Percentiles rank a stretch among this genome's conserved stretches.
Conservation (phyloP, 1,284 basidiomycete genomes). For the Apiotrichum laibachii region DNA sequence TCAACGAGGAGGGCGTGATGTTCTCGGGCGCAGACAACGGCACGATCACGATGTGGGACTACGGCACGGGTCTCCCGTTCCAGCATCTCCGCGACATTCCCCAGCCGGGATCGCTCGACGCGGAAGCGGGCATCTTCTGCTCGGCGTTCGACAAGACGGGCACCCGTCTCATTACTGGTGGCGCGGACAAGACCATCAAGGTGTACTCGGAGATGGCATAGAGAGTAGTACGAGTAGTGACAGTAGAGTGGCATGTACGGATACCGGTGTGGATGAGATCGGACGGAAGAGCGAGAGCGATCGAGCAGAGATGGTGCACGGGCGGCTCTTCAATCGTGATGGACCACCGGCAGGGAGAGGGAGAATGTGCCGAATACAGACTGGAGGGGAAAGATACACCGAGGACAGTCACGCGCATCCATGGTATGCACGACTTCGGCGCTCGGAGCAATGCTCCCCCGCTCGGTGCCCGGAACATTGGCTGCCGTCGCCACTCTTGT, state of each 20-base stretch:
- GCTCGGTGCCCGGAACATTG: no score
- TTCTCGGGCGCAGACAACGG: slow-evolving; percentile 96
- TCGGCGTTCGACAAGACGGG: slow-evolving; percentile 96
- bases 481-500: no score
- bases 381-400: no score
- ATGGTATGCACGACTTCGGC: no score
- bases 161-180: slow-evolving; percentile 89
- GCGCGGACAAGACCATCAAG: slow-evolving; percentile 98
- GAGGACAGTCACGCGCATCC: no score
- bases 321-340: no score
- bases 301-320: no score
- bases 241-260: no score
- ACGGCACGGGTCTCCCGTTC: slow-evolving; percentile 89
- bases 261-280: not conserved
- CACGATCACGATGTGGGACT: slow-evolving; percentile 87
- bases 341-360: no score
- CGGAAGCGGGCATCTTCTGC: slow-evolving; percentile 88
- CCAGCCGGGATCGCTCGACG: slow-evolving; percentile 94
- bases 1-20: slow-evolving; percentile 93
- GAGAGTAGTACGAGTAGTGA: not conserved
- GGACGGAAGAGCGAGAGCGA: no score
- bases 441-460: no score
- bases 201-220: slow-evolving; percentile 47
- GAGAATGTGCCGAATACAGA: no score
- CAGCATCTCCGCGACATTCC: slow-evolving; percentile 91